A percentile compares a stretch with the other conserved stretches of the same genome.
Evolutionary conservation across 768 basidiomycete genomes (phyloP).

Genomic region (Serendipita sp.): DNA sequence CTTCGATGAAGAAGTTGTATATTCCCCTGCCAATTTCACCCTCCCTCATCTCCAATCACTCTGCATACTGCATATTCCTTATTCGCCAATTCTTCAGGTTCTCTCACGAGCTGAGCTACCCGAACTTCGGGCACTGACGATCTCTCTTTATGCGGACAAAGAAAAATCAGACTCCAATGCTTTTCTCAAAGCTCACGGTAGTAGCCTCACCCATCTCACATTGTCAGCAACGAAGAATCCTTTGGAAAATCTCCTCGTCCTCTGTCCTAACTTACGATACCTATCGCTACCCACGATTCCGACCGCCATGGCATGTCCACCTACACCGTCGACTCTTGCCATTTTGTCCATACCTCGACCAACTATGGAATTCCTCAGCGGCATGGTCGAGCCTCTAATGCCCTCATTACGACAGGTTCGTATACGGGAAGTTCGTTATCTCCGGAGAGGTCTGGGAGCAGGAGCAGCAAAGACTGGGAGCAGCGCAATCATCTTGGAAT

Average conservation of each 20-base stretch:
- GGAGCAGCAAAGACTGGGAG: conserved; percentile 59
- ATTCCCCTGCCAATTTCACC: neutral
- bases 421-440: conserved; percentile 55
- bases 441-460: conserved; percentile 46
- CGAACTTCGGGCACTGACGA: neutral
- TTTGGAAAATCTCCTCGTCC: conserved; percentile 25
- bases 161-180: neutral
- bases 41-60: neutral
- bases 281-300: conserved; percentile 64
- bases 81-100: neutral
- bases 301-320: conserved; percentile 21
- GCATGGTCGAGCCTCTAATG: conserved; percentile 34
- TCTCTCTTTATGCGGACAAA: neutral
- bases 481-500: conserved; percentile 66
- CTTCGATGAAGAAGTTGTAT: neutral
- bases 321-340: conserved; percentile 31
- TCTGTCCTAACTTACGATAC: conserved; percentile 43
- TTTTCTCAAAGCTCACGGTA: neutral
- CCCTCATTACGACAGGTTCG: conserved; percentile 43
- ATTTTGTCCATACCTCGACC: conserved; percentile 70
- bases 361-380: conserved; percentile 35
- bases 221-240: neutral
- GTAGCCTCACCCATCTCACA: neutral
- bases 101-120: neutral
- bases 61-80: neutral